A percentile compares a stretch with the other conserved stretches of the same genome.
These are phyloP conservation scores for Diaporthe sp. DNA, from an alignment of 2,329 filamentous ascomycete species.

Conservation along the genomic window DNA sequence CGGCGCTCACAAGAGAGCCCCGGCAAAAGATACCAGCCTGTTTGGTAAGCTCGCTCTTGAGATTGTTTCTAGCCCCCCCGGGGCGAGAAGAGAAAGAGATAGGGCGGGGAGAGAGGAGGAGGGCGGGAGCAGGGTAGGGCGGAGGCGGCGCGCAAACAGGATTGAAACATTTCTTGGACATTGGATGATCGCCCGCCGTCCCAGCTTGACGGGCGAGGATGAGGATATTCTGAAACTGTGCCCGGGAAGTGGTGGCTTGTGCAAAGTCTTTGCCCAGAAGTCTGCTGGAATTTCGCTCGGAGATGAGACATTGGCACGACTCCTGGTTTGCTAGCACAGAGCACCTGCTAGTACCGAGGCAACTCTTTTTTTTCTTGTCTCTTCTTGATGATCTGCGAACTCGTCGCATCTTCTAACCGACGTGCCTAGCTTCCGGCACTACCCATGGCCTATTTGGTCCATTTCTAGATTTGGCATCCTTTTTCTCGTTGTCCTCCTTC, in stretches of 20 bases:
- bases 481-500: background rate
- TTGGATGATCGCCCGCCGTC: conserved; percentile 28
- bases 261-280: background rate
- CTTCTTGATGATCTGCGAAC: conserved; percentile 9
- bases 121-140: background rate
- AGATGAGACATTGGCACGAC: conserved; percentile 32
- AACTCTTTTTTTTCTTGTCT: background rate
- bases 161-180: conserved; percentile 21
- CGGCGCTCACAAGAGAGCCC: conserved; percentile 12
- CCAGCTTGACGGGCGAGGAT: conserved; percentile 16
- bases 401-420: conserved; percentile 14
- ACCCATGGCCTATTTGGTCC: background rate
- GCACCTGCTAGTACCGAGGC: conserved; percentile 16
- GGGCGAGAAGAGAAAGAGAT: too few species aligned
- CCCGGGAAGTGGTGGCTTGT: conserved; percentile 20
- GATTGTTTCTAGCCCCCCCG: background rate
- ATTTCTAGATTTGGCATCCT: background rate
- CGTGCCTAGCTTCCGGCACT: background rate
- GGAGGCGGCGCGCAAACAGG: conserved; percentile 11
- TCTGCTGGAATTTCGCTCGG: conserved; percentile 18
- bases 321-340: conserved; percentile 14
- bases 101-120: background rate
- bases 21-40: conserved; percentile 21
- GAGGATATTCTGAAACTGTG: conserved; percentile 25
- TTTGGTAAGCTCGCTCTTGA: background rate